phyloP scores from a whole-genome alignment of 148 eudicot genomes.

The Nyssa sinensis region DNA sequence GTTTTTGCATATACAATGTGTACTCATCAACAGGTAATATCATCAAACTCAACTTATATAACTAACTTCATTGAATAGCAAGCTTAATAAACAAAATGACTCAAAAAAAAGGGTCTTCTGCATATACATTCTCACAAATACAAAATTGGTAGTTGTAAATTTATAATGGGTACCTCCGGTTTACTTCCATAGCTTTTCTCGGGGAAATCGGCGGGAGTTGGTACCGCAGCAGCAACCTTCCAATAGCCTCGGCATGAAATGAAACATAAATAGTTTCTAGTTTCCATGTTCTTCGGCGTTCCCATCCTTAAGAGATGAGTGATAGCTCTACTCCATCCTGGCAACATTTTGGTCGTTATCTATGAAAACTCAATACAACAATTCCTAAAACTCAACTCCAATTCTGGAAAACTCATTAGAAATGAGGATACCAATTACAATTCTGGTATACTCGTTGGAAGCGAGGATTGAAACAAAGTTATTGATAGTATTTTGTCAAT shows the following conservation, averaged over 20 bases:
- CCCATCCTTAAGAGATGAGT: constrained; percentile 37
- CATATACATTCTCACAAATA: constrained; percentile 1
- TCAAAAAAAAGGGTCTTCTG: background rate
- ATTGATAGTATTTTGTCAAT: too few relatives aligned
- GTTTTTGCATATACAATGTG: too few relatives aligned
- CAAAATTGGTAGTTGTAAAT: constrained; percentile 14
- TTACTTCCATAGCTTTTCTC: constrained; percentile 23
- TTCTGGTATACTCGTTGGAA: too few relatives aligned
- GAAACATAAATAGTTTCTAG: constrained; percentile 18
- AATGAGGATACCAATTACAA: too few relatives aligned
- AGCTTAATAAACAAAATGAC: background rate
- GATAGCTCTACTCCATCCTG: constrained; percentile 54
- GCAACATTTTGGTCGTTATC: constrained; percentile 31
- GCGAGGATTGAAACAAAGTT: too few relatives aligned
- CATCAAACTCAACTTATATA: background rate
- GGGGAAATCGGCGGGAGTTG: constrained; percentile 26
- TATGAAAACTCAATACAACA: constrained; percentile 1
- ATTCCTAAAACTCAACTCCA: too few relatives aligned
- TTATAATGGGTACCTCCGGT: constrained; percentile 30
- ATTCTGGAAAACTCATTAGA: too few relatives aligned
- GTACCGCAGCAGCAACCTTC: constrained; percentile 35
- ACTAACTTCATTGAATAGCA: too few relatives aligned
- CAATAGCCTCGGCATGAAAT: constrained; percentile 36
- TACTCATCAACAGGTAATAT: too few relatives aligned
- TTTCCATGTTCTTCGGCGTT: constrained; percentile 21